Evolutionary conservation across 1,284 basidiomycete genomes (phyloP), one percentile per base, ranked within the genome.

Genomic region (Marasmius fiardii): DNA sequence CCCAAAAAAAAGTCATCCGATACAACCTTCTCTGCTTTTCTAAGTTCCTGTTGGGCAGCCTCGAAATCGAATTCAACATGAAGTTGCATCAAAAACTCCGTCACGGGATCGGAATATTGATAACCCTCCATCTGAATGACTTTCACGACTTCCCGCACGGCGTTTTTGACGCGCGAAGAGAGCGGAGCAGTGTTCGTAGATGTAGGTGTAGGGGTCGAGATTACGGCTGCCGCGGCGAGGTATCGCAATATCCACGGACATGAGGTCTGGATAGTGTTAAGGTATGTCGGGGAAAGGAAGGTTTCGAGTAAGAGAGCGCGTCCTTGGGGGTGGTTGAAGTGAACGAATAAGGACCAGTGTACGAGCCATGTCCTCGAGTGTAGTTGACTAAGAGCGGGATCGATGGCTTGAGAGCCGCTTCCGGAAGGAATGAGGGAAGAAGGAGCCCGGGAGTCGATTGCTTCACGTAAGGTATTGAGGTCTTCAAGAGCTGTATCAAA

Each of bases 311-410:
- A 86, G 39, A 93, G 85, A n/a, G 92, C 92, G 43, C 95, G 87
- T 28, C 93, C 95, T 62, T 94, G 84, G 0, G 88, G 87, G 72
- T 98, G 93, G 78, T 98, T 98, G 82, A 96, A 98, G 76, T 95
- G 98, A 61, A 98, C 93, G 72, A 98, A 99, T 52, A 99, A 85
- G 16, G 91, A 93, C 96, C 96, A 99, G 77, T 99, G 97, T 12
- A 95, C 85, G 57, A 97, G 84, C 95, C 96, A 98, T 50, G 93
- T 93, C 58, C 97, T 86, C n/a, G 94, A 92, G 74, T 96, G 95
- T 52, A 97, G 82, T 67, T 93, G 94, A 50, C 81, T 80, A 53
- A 93, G 82, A 4, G 90, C 87, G 6, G 77, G 77, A 41, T 78
- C 76, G 14, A 71, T 59, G 21, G 66, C 58, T 31, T 31, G 28